Evolutionary conservation across 169 alveolate genomes (phyloP), one percentile per base, ranked within the genome.

Genomic region (Toxoplasma gondii): DNA sequence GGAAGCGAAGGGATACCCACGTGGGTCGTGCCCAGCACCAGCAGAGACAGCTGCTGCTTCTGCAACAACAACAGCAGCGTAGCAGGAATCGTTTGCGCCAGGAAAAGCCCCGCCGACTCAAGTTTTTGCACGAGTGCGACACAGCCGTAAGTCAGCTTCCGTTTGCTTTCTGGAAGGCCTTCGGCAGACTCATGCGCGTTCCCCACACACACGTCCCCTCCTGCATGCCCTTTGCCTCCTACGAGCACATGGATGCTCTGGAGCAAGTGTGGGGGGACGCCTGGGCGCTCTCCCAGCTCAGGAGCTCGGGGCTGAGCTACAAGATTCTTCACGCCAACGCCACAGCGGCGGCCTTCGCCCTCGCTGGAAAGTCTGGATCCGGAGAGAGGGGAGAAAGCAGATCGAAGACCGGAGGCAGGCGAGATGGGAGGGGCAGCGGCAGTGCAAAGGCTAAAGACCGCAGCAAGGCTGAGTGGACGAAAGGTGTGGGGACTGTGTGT

Each of bases 61-160:
- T 31, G 64, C 91, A 78, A 80, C 94, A 91, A 49, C 94, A 91
- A 82, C 94, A 91, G 94, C 94, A 91, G 91, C 94, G 94, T 12
- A 91, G 94, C 91, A 34, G 94, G 43, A 88, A 88, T 38, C 36
- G 94, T 43, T 70, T 91, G 67, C 91, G 94, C 69, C 83, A 81
- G 44, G 94, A 91, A 53, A 91, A 91, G 94, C 94, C 94, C 53
- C 91, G 94, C 7, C 91, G 91, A 4, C 84, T 91, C 82, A 91
- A 91, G 69, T 74, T 45, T 80, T 58, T 91, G 91, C 91, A 91
- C 91, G 94, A 91, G 94, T 78, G 94, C 69, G 94, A 91, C 41
- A 88, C 94, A 0, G 64, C 90, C 67, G 83, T 78, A 53, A 49
- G 91, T 1, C 67, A 81, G 91, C 80, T 88, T 41, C 94, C 94